Percentiles rank a stretch among this genome's conserved stretches.
These are phyloP conservation scores for Diplodia sapinea DNA, from an alignment of 2,329 filamentous ascomycete species.

Conservation along the genomic window DNA sequence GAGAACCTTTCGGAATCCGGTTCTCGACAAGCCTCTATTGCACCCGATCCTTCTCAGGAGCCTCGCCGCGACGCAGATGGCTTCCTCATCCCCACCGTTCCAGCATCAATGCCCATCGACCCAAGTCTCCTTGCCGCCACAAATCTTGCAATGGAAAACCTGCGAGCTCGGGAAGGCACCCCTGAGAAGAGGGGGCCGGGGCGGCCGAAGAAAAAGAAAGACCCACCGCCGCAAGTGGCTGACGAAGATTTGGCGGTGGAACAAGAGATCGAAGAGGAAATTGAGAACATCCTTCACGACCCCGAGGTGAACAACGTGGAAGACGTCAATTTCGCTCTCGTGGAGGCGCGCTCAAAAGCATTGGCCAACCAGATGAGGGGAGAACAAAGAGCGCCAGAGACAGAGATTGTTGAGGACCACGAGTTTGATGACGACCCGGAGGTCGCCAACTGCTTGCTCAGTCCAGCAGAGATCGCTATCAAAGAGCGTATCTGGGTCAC, in stretches of 20 bases:
- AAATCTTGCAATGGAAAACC: conserved; percentile 28
- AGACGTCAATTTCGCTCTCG: conserved; percentile 39
- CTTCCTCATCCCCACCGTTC: conserved; percentile 47
- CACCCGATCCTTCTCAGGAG: conserved; percentile 25
- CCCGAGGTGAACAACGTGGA: conserved; percentile 41
- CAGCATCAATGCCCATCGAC: conserved; percentile 36
- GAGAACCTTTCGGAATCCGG: conserved; percentile 11
- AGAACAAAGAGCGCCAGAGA: conserved; percentile 41
- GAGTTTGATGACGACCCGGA: conserved; percentile 92
- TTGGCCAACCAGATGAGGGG: conserved; percentile 40
- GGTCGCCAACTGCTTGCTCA: conserved; percentile 78
- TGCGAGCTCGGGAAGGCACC: conserved; percentile 35
- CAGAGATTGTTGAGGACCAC: conserved; percentile 70
- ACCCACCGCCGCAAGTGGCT: conserved; percentile 43
- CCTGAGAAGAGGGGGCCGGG: conserved; percentile 46
- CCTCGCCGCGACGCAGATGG: conserved; percentile 50
- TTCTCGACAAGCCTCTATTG: conserved; percentile 19
- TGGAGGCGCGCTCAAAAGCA: conserved; percentile 40
- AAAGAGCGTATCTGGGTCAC: conserved; percentile 96
- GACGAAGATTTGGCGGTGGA: conserved; percentile 56
- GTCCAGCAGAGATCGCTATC: conserved; percentile 73
- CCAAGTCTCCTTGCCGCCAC: conserved; percentile 30
- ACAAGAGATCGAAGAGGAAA: conserved; percentile 54
- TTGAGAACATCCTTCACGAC: conserved; percentile 43
- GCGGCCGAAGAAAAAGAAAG: conserved; percentile 43